Conservation (phyloP, 768 basidiomycete species). For the Collybiopsis confluens region DNA sequence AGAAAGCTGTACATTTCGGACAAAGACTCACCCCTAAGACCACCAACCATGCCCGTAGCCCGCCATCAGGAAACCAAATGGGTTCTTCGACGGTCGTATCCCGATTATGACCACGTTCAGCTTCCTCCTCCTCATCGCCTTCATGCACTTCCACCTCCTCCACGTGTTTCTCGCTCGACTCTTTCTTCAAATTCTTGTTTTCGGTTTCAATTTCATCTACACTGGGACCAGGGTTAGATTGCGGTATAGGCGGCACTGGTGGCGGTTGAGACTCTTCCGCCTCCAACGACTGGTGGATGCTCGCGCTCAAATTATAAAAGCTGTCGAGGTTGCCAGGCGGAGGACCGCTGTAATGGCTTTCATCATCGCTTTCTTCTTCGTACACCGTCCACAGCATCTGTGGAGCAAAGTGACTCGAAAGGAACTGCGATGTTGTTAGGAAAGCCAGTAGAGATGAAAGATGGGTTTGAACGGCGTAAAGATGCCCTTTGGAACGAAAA, state of each 20-base stretch:
- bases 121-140: neutral
- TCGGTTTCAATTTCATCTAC: neutral
- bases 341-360: neutral
- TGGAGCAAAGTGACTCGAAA: neutral
- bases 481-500: neutral
- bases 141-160: neutral
- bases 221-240: neutral
- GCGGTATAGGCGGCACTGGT: no score
- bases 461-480: neutral
- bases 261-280: no score
- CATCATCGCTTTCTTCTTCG: slow-evolving; percentile 1
- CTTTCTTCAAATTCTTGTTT: neutral
- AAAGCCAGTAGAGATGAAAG: neutral
- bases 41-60: slow-evolving; percentile 34
- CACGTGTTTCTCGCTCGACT: neutral
- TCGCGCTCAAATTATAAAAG: neutral
- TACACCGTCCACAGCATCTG: neutral
- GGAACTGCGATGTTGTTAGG: neutral
- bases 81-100: neutral
- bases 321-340: neutral
- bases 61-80: slow-evolving; percentile 32
- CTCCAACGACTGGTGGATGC: no score
- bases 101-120: neutral
- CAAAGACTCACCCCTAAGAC: slow-evolving; percentile 28
- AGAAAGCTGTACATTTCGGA: no score